A percentile compares a stretch with the other conserved stretches of the same genome.
These are phyloP conservation scores for Cercospora brassicicola DNA, from an alignment of 2,329 filamentous ascomycete species.

Conservation along the genomic window DNA sequence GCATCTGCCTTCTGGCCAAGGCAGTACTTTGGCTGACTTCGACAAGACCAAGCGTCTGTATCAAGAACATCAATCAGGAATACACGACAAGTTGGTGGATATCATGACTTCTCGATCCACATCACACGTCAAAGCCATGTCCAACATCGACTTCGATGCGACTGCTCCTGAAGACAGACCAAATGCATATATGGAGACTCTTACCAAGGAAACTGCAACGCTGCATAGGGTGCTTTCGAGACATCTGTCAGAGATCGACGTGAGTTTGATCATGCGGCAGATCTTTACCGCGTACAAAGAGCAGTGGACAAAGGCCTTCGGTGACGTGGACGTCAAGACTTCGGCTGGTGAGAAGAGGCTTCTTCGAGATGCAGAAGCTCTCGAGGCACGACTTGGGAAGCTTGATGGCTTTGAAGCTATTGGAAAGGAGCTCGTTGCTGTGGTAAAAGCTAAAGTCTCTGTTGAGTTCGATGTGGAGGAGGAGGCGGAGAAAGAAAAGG, in stretches of 20 bases:
- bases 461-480: constrained; percentile 17
- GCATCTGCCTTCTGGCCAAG: constrained; percentile 56
- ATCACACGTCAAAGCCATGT: constrained; percentile 72
- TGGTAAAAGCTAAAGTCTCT: constrained; percentile 54
- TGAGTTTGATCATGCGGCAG: constrained; percentile 79
- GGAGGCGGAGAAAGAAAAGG: constrained; percentile 10
- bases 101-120: constrained; percentile 81
- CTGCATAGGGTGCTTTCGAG: constrained; percentile 81
- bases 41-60: constrained; percentile 81
- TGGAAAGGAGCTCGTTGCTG: constrained; percentile 46
- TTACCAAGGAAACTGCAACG: constrained; percentile 82
- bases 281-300: constrained; percentile 81
- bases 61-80: constrained; percentile 86
- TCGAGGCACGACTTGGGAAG: constrained; percentile 69
- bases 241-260: constrained; percentile 73
- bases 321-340: constrained; percentile 64
- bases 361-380: constrained; percentile 71
- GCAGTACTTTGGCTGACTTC: constrained; percentile 70
- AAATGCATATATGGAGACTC: constrained; percentile 79
- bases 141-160: constrained; percentile 71
- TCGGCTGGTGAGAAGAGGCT: constrained; percentile 74
- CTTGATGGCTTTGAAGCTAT: constrained; percentile 73
- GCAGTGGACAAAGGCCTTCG: constrained; percentile 71
- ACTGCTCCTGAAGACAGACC: constrained; percentile 30
- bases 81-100: constrained; percentile 89